Percentiles rank a stretch among this genome's conserved stretches.
These are phyloP conservation scores for Rhododendron ovatum DNA, from an alignment of 148 eudicot species.

Conservation along the genomic window DNA sequence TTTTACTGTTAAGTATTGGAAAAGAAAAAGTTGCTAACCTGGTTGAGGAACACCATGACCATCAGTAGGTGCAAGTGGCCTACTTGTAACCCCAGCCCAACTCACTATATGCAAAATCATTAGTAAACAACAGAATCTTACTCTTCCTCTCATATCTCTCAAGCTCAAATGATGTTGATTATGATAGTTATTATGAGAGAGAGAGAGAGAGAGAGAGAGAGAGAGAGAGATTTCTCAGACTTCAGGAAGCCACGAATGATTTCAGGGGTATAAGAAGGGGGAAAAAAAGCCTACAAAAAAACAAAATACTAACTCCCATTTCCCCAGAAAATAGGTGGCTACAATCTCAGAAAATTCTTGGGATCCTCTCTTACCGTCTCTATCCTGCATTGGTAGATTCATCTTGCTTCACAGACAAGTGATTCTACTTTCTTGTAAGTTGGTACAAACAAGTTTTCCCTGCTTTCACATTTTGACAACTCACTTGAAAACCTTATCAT, in stretches of 20 bases:
- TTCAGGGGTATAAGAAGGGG: not conserved
- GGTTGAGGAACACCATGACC: constrained; percentile 11
- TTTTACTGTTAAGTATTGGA: not conserved
- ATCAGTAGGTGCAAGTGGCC: constrained; percentile 35
- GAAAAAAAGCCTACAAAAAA: not conserved
- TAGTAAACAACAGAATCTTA: constrained; percentile 24
- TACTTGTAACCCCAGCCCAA: constrained; percentile 50
- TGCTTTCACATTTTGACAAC: constrained; percentile 30
- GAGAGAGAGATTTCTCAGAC: constrained; percentile 2
- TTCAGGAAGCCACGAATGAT: constrained; percentile 3
- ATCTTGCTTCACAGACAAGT: constrained; percentile 57
- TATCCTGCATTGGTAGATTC: constrained; percentile 11
- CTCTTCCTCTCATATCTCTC: constrained; percentile 29
- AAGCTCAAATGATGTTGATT: constrained; percentile 28
- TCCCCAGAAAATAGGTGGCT: not conserved
- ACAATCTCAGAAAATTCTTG: constrained; percentile 13
- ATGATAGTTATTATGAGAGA: not conserved
- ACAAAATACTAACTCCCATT: not conserved
- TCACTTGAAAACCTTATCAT: constrained; percentile 21
- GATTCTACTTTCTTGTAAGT: constrained; percentile 21
- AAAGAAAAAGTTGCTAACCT: constrained; percentile 8
- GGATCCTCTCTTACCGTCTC: constrained; percentile 19
- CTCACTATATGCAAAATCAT: constrained; percentile 38
- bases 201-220: constrained; percentile 7
- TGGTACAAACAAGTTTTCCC: not conserved